These are phyloP conservation scores for Rachicladosporium sp. DNA, from an alignment of 2,329 filamentous ascomycete genomes.

Conservation along the genomic window DNA sequence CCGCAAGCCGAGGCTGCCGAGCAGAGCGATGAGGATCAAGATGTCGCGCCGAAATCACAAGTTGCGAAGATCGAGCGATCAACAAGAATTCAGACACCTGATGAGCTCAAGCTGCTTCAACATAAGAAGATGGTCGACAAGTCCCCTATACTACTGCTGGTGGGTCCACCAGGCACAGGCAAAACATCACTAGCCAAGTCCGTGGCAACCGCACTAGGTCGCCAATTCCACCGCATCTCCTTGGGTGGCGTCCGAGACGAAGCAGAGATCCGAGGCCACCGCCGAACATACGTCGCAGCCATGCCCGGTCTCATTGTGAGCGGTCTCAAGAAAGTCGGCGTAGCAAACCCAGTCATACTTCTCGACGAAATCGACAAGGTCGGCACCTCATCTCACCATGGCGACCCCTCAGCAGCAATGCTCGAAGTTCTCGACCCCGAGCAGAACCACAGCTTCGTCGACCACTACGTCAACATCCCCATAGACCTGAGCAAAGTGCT, in stretches of 20 bases:
- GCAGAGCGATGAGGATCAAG: conserved; percentile 42
- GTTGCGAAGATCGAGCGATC: conserved; percentile 11
- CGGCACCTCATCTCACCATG: conserved; percentile 79
- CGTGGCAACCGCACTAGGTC: conserved; percentile 77
- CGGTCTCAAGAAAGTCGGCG: conserved; percentile 87
- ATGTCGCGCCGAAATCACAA: conserved; percentile 33
- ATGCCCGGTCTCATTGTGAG: conserved; percentile 95
- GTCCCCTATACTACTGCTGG: conserved; percentile 85
- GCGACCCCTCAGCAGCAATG: conserved; percentile 94
- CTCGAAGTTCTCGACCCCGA: conserved; percentile 94
- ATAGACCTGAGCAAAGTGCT: conserved; percentile 93
- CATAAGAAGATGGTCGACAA: conserved; percentile 83
- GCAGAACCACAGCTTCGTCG: conserved; percentile 87
- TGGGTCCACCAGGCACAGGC: conserved; percentile 85
- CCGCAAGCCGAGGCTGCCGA: conserved; percentile 23
- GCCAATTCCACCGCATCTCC: conserved; percentile 95
- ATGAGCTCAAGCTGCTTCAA: conserved; percentile 64
- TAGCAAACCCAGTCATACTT: conserved; percentile 87
- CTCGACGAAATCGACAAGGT: conserved; percentile 98
- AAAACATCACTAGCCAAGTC: conserved; percentile 94
- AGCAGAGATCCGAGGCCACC: conserved; percentile 89
- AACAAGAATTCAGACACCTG: conserved; percentile 30
- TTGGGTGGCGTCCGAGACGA: conserved; percentile 92
- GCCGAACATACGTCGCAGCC: conserved; percentile 93
- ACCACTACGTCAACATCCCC: conserved; percentile 92